Evolutionary conservation across 2,329 filamentous ascomycete species (phyloP).

Genomic region (Ophiostoma australiae): DNA sequence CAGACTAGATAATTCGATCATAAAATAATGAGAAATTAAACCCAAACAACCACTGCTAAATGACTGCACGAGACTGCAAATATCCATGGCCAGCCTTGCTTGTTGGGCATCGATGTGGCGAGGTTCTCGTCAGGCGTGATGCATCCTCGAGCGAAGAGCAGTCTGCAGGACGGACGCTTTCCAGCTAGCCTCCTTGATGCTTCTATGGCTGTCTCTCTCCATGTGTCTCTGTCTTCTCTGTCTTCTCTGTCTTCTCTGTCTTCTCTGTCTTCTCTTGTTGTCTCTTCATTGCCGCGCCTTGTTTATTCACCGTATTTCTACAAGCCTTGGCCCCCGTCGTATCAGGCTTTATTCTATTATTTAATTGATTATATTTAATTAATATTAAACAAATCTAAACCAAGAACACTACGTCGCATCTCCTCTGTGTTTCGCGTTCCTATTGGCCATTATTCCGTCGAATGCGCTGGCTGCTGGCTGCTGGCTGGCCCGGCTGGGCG

Average conservation of each 20-base stretch:
- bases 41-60: no score
- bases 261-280: background rate
- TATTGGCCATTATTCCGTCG: background rate
- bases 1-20: background rate
- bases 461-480: background rate
- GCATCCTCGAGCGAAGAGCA: background rate
- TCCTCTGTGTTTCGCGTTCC: background rate
- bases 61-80: background rate
- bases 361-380: background rate
- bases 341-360: background rate
- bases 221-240: no score
- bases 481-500: no score
- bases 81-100: constrained; percentile 4
- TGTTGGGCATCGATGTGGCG: background rate
- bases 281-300: background rate
- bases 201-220: no score
- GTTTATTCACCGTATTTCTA: background rate
- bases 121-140: background rate
- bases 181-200: background rate
- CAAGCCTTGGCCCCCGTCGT: background rate
- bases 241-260: background rate
- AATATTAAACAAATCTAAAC: no score
- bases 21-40: background rate
- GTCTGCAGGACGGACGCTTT: background rate
- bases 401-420: background rate